Evolutionary conservation across 371 early-diverging fungal genomes (phyloP), one percentile per base, ranked within the genome.

Genomic region (Rhizopus delemar): DNA sequence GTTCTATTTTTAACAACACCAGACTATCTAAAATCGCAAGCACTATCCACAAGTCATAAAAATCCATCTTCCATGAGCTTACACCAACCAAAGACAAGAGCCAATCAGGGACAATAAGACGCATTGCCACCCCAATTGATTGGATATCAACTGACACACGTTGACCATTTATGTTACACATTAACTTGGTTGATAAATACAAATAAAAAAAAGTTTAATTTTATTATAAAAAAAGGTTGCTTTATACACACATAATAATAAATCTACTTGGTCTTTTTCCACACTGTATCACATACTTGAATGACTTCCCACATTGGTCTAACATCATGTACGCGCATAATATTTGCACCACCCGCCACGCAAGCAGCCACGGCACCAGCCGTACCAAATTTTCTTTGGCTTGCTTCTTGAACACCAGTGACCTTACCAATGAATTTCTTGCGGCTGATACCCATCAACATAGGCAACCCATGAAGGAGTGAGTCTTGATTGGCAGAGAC

Each of bases 321-420:
- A 16, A 98, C 93, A 72, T 98, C 97, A 69, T 98, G 99, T 0
- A 98, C 94, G 31, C 99, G 78, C 22, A 98, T 63, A 41, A 98
- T 86, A 53, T 83, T 77, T 0, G 94, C 93, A 15, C 93, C 94
- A 8, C 90, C 92, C 15, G 91, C 90, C 32, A 98, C 84, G 36
- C 91, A 85, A 4, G 94, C 95, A 0, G 94, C 85, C 61, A 92
- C 89, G 0, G 97, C 95, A 39, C 95, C 98, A 0, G 97, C 97
- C 0, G 98, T 99, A 34, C 94, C 98, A 83, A 86, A 96, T 0
- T 84, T 85, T 6, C 98, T 81, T 51, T 90, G 77, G 48, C 86
- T 84, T 8, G 96, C 90, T 33, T 88, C 86, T 7, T 68, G 32
- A 54, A 88, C 80, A 33, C 89, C 87, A 0, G 86, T 94, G 38